Conservation (phyloP, 163 green algal genomes). For the Prototheca cutis region DNA sequence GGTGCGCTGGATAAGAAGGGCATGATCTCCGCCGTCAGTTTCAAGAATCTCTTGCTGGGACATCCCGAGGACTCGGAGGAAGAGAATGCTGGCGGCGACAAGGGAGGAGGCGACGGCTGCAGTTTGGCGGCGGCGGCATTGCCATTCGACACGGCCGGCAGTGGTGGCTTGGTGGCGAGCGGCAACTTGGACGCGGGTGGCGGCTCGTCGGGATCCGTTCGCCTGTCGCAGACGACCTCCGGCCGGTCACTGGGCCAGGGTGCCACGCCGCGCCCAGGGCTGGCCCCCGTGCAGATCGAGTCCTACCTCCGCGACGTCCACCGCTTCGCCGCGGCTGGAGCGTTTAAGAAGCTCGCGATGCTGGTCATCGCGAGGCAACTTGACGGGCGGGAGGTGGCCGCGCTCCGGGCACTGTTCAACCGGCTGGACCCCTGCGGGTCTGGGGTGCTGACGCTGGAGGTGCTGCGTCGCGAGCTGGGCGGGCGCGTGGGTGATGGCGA, state of each 20-base stretch:
- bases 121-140: no score
- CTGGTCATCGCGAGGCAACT: conserved; percentile 17
- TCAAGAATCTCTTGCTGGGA: conserved; percentile 2
- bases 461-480: neutral
- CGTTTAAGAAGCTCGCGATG: conserved; percentile 23
- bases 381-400: conserved; percentile 5
- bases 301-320: conserved; percentile 11
- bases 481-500: conserved; percentile 3
- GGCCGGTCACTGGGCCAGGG: neutral
- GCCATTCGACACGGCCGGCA: no score
- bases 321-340: conserved; percentile 8
- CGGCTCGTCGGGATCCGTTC: no score
- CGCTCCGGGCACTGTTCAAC: conserved; percentile 12
- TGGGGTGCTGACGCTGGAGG: neutral
- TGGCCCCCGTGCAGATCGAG: conserved; percentile 18
- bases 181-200: no score
- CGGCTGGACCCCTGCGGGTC: conserved; percentile 11
- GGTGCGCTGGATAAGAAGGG: conserved; percentile 13
- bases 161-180: no score
- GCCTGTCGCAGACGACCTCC: no score
- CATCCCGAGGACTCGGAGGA: no score
- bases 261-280: neutral
- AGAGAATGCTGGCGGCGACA: no score
- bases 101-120: no score
- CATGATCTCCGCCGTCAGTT: conserved; percentile 14